Evolutionary conservation across 306 rosid species (phyloP), one percentile per base, ranked within the genome.

Genomic region (Bauhinia variegata): DNA sequence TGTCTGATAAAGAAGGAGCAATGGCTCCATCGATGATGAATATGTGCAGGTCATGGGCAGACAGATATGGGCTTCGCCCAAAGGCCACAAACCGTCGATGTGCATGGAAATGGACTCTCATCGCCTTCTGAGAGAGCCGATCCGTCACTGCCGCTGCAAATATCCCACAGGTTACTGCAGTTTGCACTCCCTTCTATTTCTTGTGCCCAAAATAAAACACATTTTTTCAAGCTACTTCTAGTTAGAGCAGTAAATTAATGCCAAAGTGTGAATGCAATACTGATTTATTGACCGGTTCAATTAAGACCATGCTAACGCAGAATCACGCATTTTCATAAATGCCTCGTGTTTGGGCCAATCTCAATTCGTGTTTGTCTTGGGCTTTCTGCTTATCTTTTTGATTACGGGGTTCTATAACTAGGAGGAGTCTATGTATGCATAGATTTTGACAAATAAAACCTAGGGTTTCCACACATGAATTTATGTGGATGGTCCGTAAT

Each of bases 1-100:
- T 80, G 82, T 82, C 87, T 80, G 80, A 73, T 68, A 80, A 89
- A 74, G 83, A 47, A 54, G 80, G 78, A 57, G 68, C 85, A 80
- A 57, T 74, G 66, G 44, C 55, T 80, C 66, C 43, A 51, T 60
- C 43, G 55, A 23, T 71, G 54, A 48, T 78, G 73, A 60, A 73
- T 57, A 14, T 75, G 28, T 72, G 77, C 86, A 89, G 91, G 89
- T 63, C 59, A 72, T 68, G 87, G 83, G 65, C 84, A 62, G 60
- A 77, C 56, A 53, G 80, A 73, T 65, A 37, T 54, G 77, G 78
- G 83, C 14, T 72, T 70, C 68, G 83, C 56, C 59, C 86, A 57
- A 49, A 83, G 72, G 74, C 70, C 68, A 62, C 80, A 65, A 48
- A 58, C 34, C 75, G 50, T 37, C 10, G 67, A 86, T 67, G 60